These are phyloP conservation scores for Crithidia expoeki DNA, from an alignment of 208 protist genomes.

Conservation along the genomic window DNA sequence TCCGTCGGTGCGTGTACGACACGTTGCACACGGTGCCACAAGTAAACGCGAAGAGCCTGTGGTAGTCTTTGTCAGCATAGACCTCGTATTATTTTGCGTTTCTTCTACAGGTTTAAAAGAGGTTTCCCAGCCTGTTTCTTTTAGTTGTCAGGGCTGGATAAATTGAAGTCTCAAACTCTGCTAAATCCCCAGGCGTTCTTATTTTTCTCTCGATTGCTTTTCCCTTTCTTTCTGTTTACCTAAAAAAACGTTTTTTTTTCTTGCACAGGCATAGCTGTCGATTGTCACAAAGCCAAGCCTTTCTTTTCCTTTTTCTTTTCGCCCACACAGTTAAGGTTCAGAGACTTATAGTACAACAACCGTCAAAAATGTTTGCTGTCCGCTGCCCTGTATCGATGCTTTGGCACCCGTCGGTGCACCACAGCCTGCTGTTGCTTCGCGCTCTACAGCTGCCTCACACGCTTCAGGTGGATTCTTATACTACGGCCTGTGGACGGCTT, in stretches of 20 bases:
- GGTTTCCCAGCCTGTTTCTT: no score
- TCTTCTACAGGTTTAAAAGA: no score
- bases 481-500: conserved; percentile 10
- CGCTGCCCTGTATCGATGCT: conserved; percentile 49
- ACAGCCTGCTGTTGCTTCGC: conserved; percentile 74
- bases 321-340: neutral
- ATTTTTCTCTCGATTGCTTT: no score
- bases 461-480: conserved; percentile 42
- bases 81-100: no score
- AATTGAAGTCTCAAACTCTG: no score
- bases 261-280: neutral
- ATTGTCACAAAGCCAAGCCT: neutral
- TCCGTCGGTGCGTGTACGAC: no score
- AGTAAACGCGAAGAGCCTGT: no score
- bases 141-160: no score
- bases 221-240: no score
- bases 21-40: no score
- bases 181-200: no score
- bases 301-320: neutral
- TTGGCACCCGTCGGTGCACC: conserved; percentile 80
- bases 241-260: neutral
- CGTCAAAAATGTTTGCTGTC: conserved; percentile 57
- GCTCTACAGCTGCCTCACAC: conserved; percentile 71
- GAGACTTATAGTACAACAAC: neutral
- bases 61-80: no score